Evolutionary conservation across 495 filamentous ascomycete species (phyloP).

Genomic region (Daldinia childiae): DNA sequence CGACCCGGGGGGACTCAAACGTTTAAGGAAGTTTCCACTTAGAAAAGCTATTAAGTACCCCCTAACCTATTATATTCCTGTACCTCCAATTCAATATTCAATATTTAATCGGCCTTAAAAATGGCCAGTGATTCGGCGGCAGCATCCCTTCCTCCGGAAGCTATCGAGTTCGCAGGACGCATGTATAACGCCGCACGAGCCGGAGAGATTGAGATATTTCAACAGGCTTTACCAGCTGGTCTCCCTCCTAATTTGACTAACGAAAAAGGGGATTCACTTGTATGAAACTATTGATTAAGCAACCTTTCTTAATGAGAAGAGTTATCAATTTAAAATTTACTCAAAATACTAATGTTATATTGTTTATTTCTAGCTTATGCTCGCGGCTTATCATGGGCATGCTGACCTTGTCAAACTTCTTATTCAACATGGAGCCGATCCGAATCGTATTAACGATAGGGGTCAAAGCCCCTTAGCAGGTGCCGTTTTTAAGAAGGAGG

Average conservation of each 20-base stretch:
- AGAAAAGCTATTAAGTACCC: too few species aligned
- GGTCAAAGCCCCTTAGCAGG: slow-evolving; percentile 65
- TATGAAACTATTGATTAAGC: slow-evolving; percentile 39
- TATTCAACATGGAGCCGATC: slow-evolving; percentile 60
- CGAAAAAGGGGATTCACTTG: slow-evolving; percentile 64
- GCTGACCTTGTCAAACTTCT: slow-evolving; percentile 60
- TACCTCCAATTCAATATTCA: neutral
- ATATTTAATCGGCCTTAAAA: neutral
- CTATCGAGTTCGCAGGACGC: slow-evolving; percentile 59
- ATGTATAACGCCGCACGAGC: slow-evolving; percentile 63
- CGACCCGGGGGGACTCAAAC: neutral
- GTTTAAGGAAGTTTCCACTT: neutral
- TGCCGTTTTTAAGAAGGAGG: slow-evolving; percentile 65
- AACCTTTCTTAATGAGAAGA: neutral
- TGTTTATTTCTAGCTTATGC: slow-evolving; percentile 58
- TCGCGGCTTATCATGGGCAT: slow-evolving; percentile 65
- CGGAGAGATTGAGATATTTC: slow-evolving; percentile 58
- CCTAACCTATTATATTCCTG: neutral
- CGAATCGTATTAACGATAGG: slow-evolving; percentile 62
- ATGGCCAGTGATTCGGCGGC: slow-evolving; percentile 26
- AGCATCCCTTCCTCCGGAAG: slow-evolving; percentile 55
- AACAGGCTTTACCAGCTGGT: slow-evolving; percentile 61
- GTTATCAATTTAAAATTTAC: neutral
- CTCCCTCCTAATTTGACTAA: slow-evolving; percentile 65
- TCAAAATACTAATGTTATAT: neutral